Percentiles rank a stretch among this genome's conserved stretches.
Conservation (phyloP, 2,329 filamentous ascomycete genomes). For the Lachnellula cervina region DNA sequence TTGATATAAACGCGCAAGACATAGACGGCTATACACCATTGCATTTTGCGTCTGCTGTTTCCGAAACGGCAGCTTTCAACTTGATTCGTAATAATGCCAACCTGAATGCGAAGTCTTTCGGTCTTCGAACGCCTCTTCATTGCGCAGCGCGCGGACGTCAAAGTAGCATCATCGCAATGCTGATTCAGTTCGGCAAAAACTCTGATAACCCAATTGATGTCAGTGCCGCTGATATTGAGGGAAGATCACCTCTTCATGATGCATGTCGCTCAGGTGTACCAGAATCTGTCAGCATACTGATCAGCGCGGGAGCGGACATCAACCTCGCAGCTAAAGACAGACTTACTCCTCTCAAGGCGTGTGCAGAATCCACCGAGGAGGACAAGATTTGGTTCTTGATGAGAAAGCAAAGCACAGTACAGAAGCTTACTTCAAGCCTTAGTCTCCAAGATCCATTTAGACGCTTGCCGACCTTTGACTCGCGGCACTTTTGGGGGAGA, state of each 20-base stretch:
- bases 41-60: constrained; percentile 6
- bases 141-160: not conserved
- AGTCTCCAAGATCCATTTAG: not conserved
- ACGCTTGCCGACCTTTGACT: not conserved
- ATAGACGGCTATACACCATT: constrained; percentile 14
- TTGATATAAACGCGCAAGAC: constrained; percentile 15
- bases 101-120: not conserved
- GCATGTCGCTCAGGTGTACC: constrained; percentile 11
- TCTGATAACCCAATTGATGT: not conserved
- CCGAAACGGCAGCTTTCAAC: not conserved
- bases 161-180: not conserved
- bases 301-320: constrained; percentile 6
- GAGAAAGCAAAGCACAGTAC: not conserved
- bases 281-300: constrained; percentile 10
- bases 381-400: not conserved
- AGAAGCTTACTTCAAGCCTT: not conserved
- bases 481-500: not conserved
- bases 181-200: not conserved
- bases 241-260: constrained; percentile 12
- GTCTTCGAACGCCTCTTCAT: not conserved
- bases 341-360: constrained; percentile 4
- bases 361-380: not conserved
- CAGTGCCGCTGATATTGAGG: not conserved
- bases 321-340: not conserved
- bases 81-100: not conserved